Evolutionary conservation across 345 rosid genomes (phyloP).

Genomic region (Citrus unshiu): DNA sequence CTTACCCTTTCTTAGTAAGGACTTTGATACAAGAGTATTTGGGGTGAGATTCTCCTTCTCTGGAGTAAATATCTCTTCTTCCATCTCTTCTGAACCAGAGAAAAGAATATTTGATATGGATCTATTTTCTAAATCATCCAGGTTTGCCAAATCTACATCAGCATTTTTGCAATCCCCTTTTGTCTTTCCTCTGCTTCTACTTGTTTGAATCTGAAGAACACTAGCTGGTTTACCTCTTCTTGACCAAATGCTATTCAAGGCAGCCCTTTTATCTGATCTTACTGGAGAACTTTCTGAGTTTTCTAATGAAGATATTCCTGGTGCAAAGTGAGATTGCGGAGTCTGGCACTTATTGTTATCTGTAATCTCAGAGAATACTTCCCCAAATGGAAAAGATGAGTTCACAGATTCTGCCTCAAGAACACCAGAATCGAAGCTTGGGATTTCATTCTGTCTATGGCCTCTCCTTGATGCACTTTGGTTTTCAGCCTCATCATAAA

Average conservation of each 20-base stretch:
- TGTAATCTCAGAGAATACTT: conserved; percentile 16
- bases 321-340: conserved; percentile 26
- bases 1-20: conserved; percentile 42
- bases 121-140: conserved; percentile 27
- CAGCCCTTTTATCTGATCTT: conserved; percentile 30
- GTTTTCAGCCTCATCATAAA: conserved; percentile 15
- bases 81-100: conserved; percentile 32
- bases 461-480: conserved; percentile 13
- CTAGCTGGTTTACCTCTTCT: conserved; percentile 69
- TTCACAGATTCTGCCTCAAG: conserved; percentile 32
- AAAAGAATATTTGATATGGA: conserved; percentile 24
- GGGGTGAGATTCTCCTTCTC: conserved; percentile 89
- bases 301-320: conserved; percentile 29
- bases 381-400: conserved; percentile 25
- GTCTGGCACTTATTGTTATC: conserved; percentile 36
- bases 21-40: conserved; percentile 39
- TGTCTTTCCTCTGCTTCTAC: conserved; percentile 36
- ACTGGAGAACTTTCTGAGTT: conserved; percentile 27
- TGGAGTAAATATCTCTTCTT: conserved; percentile 62
- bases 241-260: conserved; percentile 55
- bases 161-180: conserved; percentile 17
- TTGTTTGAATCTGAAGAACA: conserved; percentile 56
- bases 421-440: conserved; percentile 10
- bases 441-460: conserved; percentile 10
- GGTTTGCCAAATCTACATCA: conserved; percentile 27